Conservation (phyloP, 2,329 filamentous ascomycete genomes). For the Phaeosphaeria sp. region DNA sequence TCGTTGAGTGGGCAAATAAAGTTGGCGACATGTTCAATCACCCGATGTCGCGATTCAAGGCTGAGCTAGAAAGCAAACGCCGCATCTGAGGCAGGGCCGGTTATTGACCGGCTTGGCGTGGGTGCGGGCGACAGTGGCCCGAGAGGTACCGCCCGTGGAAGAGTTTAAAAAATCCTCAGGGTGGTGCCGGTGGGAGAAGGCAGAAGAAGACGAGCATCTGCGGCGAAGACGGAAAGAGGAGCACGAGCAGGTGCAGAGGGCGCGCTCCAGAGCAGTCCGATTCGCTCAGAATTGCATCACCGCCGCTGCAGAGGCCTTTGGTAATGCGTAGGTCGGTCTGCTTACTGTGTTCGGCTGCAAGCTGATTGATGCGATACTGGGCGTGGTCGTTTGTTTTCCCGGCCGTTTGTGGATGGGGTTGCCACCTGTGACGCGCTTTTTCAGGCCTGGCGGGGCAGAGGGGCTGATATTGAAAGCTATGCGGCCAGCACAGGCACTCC, state of each 20-base stretch:
- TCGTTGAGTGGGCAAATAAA: background rate
- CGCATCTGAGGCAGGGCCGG: constrained; percentile 5
- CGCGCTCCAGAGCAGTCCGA: constrained; percentile 13
- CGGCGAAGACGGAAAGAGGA: constrained; percentile 14
- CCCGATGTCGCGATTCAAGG: background rate
- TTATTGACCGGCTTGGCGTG: constrained; percentile 22
- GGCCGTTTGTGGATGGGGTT: constrained; percentile 26
- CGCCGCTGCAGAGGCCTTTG: constrained; percentile 4
- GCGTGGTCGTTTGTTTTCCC: constrained; percentile 19
- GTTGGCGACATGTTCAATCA: background rate
- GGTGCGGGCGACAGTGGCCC: constrained; percentile 21
- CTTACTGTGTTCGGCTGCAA: constrained; percentile 22
- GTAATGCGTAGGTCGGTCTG: constrained; percentile 7
- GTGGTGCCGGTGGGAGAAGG: constrained; percentile 14
- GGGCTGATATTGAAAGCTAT: constrained; percentile 27
- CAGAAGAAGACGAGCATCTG: constrained; percentile 5
- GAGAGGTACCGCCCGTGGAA: constrained; percentile 2
- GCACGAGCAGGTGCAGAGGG: constrained; percentile 11
- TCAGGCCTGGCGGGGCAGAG: constrained; percentile 33
- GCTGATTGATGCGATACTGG: constrained; percentile 36
- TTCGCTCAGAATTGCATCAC: constrained; percentile 18
- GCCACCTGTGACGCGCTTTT: constrained; percentile 45
- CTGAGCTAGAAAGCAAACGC: background rate
- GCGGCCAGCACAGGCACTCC: constrained; percentile 25
- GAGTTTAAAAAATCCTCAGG: background rate